Percentiles rank a stretch among this genome's conserved stretches.
Conservation (phyloP, 192 early-diverging fungal genomes). For the Coemansia furcata region DNA sequence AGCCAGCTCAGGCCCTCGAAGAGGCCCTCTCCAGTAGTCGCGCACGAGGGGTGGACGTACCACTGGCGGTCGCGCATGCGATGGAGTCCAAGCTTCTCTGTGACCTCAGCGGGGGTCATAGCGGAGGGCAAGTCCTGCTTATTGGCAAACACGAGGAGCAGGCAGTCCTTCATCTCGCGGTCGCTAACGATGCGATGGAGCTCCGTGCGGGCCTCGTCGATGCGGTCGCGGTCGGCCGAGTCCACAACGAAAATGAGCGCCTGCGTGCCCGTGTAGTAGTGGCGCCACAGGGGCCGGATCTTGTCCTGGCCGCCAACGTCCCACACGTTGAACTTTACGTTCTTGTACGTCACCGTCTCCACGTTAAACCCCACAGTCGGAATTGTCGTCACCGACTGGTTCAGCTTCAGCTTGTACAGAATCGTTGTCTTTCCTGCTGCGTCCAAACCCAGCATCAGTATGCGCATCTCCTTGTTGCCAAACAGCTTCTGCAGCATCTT, state of each 20-base stretch:
- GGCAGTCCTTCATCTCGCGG: too few relatives aligned
- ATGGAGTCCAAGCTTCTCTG: conserved; percentile 90
- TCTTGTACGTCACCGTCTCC: conserved; percentile 97
- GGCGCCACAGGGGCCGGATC: conserved; percentile 97
- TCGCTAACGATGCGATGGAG: conserved; percentile 86
- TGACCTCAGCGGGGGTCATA: conserved; percentile 91
- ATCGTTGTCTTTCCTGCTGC: conserved; percentile 58
- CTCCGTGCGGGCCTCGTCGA: conserved; percentile 91
- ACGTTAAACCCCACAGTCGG: conserved; percentile 89
- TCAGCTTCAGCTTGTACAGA: conserved; percentile 61
- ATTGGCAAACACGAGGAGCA: conserved; percentile 97
- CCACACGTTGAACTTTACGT: conserved; percentile 98
- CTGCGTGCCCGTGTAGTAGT: conserved; percentile 98
- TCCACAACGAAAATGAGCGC: conserved; percentile 98
- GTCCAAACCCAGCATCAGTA: conserved; percentile 60
- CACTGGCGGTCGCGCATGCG: conserved; percentile 85
- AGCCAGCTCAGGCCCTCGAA: conserved; percentile 86
- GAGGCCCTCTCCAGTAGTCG: conserved; percentile 78
- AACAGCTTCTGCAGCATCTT: conserved; percentile 56
- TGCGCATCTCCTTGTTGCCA: conserved; percentile 59
- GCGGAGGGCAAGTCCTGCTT: conserved; percentile 99
- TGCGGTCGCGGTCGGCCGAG: conserved; percentile 92
- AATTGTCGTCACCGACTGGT: conserved; percentile 56
- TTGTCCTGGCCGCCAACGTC: conserved; percentile 99
- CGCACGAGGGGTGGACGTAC: conserved; percentile 92